Conservation (phyloP, 2,329 filamentous ascomycete genomes). For the Paecilomyces sp. region DNA sequence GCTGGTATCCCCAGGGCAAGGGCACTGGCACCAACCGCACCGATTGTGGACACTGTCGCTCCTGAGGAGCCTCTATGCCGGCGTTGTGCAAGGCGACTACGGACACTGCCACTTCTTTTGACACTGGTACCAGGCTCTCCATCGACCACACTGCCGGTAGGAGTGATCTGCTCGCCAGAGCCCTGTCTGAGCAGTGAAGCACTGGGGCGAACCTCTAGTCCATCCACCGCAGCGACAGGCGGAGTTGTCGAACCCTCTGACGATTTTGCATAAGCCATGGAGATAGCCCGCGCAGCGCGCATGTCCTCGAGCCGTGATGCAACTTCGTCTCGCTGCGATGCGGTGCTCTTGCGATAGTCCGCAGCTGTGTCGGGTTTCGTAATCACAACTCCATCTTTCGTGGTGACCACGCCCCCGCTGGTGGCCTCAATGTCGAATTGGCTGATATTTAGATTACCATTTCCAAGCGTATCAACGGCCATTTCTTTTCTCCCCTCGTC, state of each 20-base stretch:
- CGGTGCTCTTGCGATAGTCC: constrained; percentile 29
- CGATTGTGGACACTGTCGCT: constrained; percentile 61
- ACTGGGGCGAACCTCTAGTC: constrained; percentile 21
- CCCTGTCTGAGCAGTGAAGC: constrained; percentile 21
- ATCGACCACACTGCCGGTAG: constrained; percentile 58
- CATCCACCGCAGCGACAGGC: constrained; percentile 27
- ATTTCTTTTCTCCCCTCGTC: constrained; percentile 53
- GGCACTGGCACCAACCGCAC: constrained; percentile 64
- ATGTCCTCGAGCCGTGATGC: constrained; percentile 53
- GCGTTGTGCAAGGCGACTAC: constrained; percentile 56
- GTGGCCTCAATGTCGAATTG: constrained; percentile 65
- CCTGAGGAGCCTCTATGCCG: constrained; percentile 79
- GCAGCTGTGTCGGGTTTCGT: constrained; percentile 24
- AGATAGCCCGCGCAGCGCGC: constrained; percentile 53
- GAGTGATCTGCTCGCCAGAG: constrained; percentile 57
- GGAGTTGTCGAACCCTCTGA: constrained; percentile 34
- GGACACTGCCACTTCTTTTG: constrained; percentile 60
- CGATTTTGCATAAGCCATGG: constrained; percentile 49
- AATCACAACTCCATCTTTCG: constrained; percentile 30
- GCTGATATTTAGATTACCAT: constrained; percentile 80
- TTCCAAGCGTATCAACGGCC: constrained; percentile 81
- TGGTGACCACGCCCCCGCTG: constrained; percentile 26
- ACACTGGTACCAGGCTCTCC: constrained; percentile 46
- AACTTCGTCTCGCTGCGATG: constrained; percentile 41
- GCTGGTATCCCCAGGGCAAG: constrained; percentile 60